Evolutionary conservation across 2,329 filamentous ascomycete species (phyloP).

Genomic region (Alternaria rosae): DNA sequence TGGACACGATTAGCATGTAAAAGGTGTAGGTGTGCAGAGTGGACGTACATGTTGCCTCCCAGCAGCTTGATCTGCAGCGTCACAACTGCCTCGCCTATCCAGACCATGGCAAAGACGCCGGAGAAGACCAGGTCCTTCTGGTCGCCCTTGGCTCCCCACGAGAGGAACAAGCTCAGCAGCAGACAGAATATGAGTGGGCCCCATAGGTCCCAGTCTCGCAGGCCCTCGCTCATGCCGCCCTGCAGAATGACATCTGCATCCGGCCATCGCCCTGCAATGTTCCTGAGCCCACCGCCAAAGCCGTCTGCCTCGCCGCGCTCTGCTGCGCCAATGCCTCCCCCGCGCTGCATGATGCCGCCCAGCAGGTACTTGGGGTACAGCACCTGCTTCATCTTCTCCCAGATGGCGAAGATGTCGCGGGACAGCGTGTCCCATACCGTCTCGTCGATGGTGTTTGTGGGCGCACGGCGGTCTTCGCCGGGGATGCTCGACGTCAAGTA

Average conservation of each 20-base stretch:
- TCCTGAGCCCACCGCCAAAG: slow-evolving; percentile 57
- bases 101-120: slow-evolving; percentile 94
- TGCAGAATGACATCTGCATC: slow-evolving; percentile 72
- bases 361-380: slow-evolving; percentile 95
- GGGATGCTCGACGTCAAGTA: slow-evolving; percentile 90
- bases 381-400: slow-evolving; percentile 98
- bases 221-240: slow-evolving; percentile 81
- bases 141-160: slow-evolving; percentile 76
- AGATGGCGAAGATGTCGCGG: slow-evolving; percentile 88
- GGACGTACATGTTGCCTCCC: slow-evolving; percentile 91
- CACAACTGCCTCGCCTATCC: slow-evolving; percentile 95
- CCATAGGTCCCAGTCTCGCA: slow-evolving; percentile 98
- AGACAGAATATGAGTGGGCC: slow-evolving; percentile 95
- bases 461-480: slow-evolving; percentile 89
- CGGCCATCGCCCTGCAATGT: slow-evolving; percentile 69
- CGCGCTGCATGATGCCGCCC: slow-evolving; percentile 67
- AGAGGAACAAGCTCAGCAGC: slow-evolving; percentile 84
- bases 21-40: background rate
- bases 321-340: slow-evolving; percentile 65
- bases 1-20: slow-evolving; percentile 56
- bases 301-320: slow-evolving; percentile 62
- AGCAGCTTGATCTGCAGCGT: slow-evolving; percentile 98
- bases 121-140: slow-evolving; percentile 93
- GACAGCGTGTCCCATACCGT: slow-evolving; percentile 96
- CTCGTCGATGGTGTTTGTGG: slow-evolving; percentile 95